Conservation (phyloP, 768 basidiomycete species). For the Suillus luteus region DNA sequence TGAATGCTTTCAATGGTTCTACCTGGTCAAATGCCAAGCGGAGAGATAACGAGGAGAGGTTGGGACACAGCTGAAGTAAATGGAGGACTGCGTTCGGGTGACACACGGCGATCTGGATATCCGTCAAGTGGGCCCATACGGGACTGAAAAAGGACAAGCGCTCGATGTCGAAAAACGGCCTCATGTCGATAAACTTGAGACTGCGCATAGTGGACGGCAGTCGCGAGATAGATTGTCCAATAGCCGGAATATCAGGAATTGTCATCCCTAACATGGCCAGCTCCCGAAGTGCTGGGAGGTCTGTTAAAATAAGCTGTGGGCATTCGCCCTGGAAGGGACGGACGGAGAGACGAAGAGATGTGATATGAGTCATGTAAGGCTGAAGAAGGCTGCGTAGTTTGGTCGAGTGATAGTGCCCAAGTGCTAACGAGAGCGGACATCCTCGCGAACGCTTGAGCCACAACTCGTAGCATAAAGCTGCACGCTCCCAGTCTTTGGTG, state of each 20-base stretch:
- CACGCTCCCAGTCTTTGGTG: slow-evolving; percentile 14
- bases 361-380: slow-evolving; percentile 20
- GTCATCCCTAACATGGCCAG: slow-evolving; percentile 16
- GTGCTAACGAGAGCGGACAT: slow-evolving; percentile 26
- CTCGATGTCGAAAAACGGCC: slow-evolving; percentile 11
- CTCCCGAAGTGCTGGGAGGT: slow-evolving; percentile 21
- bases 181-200: background rate
- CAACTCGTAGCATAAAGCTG: slow-evolving; percentile 17
- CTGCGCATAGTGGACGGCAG: background rate
- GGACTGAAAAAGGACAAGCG: slow-evolving; percentile 18
- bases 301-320: background rate
- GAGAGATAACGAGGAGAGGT: slow-evolving; percentile 19
- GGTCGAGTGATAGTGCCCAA: slow-evolving; percentile 7
- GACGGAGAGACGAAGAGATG: background rate
- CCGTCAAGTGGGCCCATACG: slow-evolving; percentile 24
- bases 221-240: slow-evolving; percentile 12
- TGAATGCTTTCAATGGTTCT: slow-evolving; percentile 6
- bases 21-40: slow-evolving; percentile 7
- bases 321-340: background rate
- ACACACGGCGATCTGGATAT: slow-evolving; percentile 12
- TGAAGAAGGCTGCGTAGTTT: slow-evolving; percentile 18
- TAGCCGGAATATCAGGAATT: background rate
- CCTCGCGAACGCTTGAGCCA: slow-evolving; percentile 18
- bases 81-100: slow-evolving; percentile 5
- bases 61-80: slow-evolving; percentile 24